A percentile compares a stretch with the other conserved stretches of the same genome.
phyloP scores from a whole-genome alignment of 2,329 filamentous ascomycete genomes.

The Aspergillus awamori region DNA sequence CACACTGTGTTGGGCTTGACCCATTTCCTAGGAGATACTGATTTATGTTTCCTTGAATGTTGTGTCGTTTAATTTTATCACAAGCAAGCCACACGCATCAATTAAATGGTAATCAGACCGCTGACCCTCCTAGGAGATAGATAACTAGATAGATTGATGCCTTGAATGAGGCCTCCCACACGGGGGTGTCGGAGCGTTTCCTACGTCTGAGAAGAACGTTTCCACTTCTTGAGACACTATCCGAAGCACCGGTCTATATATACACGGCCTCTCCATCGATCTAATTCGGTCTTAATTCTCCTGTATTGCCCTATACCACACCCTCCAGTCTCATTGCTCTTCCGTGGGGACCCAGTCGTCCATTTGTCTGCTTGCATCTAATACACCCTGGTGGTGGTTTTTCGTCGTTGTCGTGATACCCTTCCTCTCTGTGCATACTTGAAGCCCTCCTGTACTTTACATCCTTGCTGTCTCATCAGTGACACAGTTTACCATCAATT shows the following conservation, averaged over 20 bases:
- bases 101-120: background rate
- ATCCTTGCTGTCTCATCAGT: background rate
- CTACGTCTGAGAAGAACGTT: background rate
- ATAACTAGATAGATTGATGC: background rate
- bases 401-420: background rate
- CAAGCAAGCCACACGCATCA: background rate
- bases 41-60: background rate
- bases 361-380: slow-evolving; percentile 1
- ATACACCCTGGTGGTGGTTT: slow-evolving; percentile 5
- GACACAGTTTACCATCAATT: background rate
- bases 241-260: slow-evolving; percentile 6
- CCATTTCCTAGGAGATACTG: background rate
- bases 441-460: background rate
- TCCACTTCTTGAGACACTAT: background rate
- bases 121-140: slow-evolving; percentile 5
- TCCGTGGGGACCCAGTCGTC: background rate
- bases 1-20: no score
- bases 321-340: slow-evolving; percentile 1
- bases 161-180: background rate
- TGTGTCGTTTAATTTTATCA: background rate
- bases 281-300: slow-evolving; percentile 1
- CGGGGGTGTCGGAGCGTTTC: background rate
- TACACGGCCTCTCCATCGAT: background rate
- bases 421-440: background rate
- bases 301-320: background rate